These are phyloP conservation scores for Passalora sequoiae DNA, from an alignment of 2,329 filamentous ascomycete genomes.

Conservation along the genomic window DNA sequence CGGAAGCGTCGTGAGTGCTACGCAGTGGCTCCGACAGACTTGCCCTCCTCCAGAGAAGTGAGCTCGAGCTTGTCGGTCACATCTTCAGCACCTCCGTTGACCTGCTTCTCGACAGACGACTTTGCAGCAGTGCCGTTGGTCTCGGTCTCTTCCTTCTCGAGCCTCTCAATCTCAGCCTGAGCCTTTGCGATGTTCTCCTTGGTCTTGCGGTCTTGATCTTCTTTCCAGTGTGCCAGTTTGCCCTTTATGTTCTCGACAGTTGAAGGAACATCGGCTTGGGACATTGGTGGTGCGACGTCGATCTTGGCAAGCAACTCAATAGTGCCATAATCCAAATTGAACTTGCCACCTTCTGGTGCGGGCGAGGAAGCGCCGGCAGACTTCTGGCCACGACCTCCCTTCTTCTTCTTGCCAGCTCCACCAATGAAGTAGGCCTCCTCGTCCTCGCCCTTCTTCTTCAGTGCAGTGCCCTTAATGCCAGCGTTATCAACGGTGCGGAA, in stretches of 20 bases:
- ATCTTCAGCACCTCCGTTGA: neutral
- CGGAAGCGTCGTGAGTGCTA: neutral
- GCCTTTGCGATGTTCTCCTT: conserved; percentile 96
- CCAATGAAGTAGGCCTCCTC: conserved; percentile 76
- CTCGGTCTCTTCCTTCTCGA: conserved; percentile 64
- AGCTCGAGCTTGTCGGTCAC: neutral
- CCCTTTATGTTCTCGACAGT: conserved; percentile 84
- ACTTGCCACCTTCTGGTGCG: conserved; percentile 52
- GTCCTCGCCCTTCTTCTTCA: conserved; percentile 73
- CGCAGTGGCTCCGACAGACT: neutral
- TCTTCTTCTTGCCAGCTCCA: conserved; percentile 82
- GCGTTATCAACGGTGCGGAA: conserved; percentile 78
- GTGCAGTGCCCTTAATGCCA: conserved; percentile 76
- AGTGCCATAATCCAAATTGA: conserved; percentile 83
- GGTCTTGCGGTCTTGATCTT: conserved; percentile 82
- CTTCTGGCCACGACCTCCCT: conserved; percentile 58
- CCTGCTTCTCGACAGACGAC: conserved; percentile 34
- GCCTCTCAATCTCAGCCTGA: conserved; percentile 86
- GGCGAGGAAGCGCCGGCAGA: conserved; percentile 60
- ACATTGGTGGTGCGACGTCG: conserved; percentile 82
- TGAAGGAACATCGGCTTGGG: conserved; percentile 71
- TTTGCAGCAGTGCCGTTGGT: conserved; percentile 42
- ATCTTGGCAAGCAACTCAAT: conserved; percentile 85
- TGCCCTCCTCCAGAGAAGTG: neutral
- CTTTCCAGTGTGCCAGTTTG: conserved; percentile 88